These are phyloP conservation scores for Psidium guajava DNA, from an alignment of 345 rosid species.

Conservation along the genomic window DNA sequence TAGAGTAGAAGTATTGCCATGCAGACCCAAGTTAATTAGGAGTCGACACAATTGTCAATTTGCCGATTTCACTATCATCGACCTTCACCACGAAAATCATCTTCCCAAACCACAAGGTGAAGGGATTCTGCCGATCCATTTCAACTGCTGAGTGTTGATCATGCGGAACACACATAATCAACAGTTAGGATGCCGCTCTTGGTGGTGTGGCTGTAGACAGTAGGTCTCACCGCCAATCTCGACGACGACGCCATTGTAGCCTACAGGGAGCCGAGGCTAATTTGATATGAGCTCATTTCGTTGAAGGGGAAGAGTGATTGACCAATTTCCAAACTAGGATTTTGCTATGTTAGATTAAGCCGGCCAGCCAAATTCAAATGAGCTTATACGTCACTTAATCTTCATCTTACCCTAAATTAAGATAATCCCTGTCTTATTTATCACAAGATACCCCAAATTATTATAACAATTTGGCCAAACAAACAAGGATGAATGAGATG, in stretches of 20 bases:
- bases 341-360: not conserved
- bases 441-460: not conserved
- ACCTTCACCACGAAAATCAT: not conserved
- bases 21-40: no score
- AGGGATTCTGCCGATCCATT: not conserved
- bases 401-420: not conserved
- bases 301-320: not conserved
- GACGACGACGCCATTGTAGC: not conserved
- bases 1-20: no score
- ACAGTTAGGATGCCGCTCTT: not conserved
- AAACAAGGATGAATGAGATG: not conserved
- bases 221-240: not conserved
- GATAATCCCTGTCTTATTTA: not conserved
- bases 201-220: not conserved
- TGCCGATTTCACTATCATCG: not conserved
- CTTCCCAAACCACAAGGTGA: not conserved
- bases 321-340: not conserved
- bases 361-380: no score
- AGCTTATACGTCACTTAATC: not conserved
- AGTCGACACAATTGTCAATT: not conserved
- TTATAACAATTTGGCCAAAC: not conserved
- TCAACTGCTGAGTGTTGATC: not conserved
- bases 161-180: not conserved
- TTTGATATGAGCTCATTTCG: not conserved
- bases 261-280: not conserved